A percentile compares a stretch with the other conserved stretches of the same genome.
These are phyloP conservation scores for Venturia asperata DNA, from an alignment of 2,329 filamentous ascomycete genomes.

Conservation along the genomic window DNA sequence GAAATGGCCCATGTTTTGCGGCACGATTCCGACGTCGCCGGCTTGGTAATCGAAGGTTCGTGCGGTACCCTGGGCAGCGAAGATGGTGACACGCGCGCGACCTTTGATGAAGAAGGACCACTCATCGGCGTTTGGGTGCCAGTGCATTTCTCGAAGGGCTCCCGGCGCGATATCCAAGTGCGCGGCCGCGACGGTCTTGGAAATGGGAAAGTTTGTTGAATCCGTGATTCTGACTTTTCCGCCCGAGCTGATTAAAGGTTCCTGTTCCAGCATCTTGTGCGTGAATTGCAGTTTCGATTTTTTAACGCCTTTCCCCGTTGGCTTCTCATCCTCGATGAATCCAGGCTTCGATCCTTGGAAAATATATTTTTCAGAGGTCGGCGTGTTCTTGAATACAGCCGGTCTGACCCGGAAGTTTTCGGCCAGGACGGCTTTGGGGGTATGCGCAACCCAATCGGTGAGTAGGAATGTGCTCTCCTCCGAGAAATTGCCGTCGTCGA, in stretches of 20 bases:
- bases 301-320: constrained; percentile 54
- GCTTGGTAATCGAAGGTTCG: too few species aligned
- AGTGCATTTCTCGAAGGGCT: constrained; percentile 72
- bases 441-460: constrained; percentile 68
- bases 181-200: constrained; percentile 64
- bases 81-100: too few species aligned
- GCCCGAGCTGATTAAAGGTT: constrained; percentile 58
- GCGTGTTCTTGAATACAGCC: constrained; percentile 62
- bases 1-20: too few species aligned
- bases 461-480: constrained; percentile 65
- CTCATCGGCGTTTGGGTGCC: too few species aligned
- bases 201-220: constrained; percentile 68
- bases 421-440: constrained; percentile 61
- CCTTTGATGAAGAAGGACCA: too few species aligned
- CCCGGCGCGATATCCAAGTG: constrained; percentile 65
- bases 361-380: constrained; percentile 64
- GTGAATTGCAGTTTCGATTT: constrained; percentile 63
- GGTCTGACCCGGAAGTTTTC: constrained; percentile 70
- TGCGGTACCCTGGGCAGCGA: too few species aligned
- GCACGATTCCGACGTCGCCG: too few species aligned
- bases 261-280: constrained; percentile 64
- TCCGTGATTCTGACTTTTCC: constrained; percentile 69
- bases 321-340: constrained; percentile 58
- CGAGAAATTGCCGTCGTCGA: constrained; percentile 53
- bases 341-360: constrained; percentile 62